Evolutionary conservation across 768 basidiomycete genomes (phyloP).

Genomic region (Cubamyces lactineus): DNA sequence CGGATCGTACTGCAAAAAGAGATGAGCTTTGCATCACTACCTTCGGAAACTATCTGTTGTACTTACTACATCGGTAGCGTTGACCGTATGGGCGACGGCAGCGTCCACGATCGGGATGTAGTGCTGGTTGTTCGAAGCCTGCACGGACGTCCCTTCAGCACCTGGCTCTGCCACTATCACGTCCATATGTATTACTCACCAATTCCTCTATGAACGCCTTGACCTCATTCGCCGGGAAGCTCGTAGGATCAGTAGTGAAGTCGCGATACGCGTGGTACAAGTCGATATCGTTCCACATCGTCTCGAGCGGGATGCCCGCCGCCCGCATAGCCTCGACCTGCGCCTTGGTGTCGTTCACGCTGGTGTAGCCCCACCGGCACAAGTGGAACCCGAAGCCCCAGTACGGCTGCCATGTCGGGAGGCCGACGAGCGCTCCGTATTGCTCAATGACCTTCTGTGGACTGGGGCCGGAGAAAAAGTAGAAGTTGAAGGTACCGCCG

Average conservation of each 20-base stretch:
- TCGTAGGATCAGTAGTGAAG: constrained; percentile 68
- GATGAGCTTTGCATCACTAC: not conserved
- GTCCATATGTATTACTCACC: constrained; percentile 40
- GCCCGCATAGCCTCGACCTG: constrained; percentile 63
- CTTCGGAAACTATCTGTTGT: not conserved
- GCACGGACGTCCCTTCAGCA: not conserved
- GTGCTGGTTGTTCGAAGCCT: constrained; percentile 51
- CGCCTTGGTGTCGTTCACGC: constrained; percentile 57
- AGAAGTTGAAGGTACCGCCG: constrained; percentile 77
- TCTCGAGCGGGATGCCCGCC: constrained; percentile 76
- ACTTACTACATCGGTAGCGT: constrained; percentile 63
- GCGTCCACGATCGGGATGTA: constrained; percentile 76
- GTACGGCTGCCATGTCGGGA: constrained; percentile 69
- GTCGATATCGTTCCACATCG: constrained; percentile 82
- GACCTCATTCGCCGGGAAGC: constrained; percentile 58
- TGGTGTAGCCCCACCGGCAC: constrained; percentile 59
- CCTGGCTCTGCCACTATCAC: not conserved
- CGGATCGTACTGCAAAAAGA: constrained; percentile 56
- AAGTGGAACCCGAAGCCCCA: constrained; percentile 84
- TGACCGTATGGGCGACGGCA: constrained; percentile 57
- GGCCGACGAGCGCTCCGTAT: constrained; percentile 64
- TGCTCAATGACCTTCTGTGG: constrained; percentile 65
- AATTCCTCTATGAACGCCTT: constrained; percentile 56
- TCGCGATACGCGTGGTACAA: constrained; percentile 70
- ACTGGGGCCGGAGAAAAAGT: constrained; percentile 61